Evolutionary conservation across 2,329 filamentous ascomycete genomes (phyloP).

Genomic region (Aureobasidium sp.): DNA sequence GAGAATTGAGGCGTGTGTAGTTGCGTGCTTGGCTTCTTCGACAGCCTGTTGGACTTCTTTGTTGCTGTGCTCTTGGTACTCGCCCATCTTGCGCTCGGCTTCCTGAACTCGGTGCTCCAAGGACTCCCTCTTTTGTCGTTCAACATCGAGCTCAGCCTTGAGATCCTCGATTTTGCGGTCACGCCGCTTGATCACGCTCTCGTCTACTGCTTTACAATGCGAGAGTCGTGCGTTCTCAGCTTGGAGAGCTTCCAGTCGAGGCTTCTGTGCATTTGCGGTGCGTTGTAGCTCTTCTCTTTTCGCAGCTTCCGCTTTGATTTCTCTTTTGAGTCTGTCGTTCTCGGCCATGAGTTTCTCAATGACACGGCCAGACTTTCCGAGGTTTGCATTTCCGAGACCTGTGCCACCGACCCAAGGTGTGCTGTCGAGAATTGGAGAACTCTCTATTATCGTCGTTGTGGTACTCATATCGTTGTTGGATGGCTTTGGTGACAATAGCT

Average conservation of each 20-base stretch:
- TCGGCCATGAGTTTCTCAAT: slow-evolving; percentile 78
- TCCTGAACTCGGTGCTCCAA: slow-evolving; percentile 55
- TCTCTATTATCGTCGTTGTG: neutral
- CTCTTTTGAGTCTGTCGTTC: slow-evolving; percentile 69
- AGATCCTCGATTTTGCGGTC: slow-evolving; percentile 68
- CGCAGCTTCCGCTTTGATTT: slow-evolving; percentile 42
- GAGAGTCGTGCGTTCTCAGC: slow-evolving; percentile 63
- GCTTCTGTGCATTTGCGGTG: slow-evolving; percentile 59
- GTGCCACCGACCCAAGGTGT: slow-evolving; percentile 20
- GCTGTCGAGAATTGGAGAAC: slow-evolving; percentile 12
- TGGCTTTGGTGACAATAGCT: neutral
- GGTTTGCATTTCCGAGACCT: slow-evolving; percentile 16
- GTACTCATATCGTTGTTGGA: slow-evolving; percentile 10
- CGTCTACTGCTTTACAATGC: slow-evolving; percentile 64
- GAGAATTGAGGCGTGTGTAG: slow-evolving; percentile 57
- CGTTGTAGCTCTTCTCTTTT: slow-evolving; percentile 64
- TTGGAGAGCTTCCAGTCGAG: slow-evolving; percentile 62
- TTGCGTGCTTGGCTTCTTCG: slow-evolving; percentile 45
- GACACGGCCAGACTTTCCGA: slow-evolving; percentile 66
- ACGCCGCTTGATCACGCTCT: slow-evolving; percentile 62
- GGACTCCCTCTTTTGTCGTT: slow-evolving; percentile 54
- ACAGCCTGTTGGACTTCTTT: slow-evolving; percentile 54
- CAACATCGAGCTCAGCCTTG: slow-evolving; percentile 56
- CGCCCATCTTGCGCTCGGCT: slow-evolving; percentile 59
- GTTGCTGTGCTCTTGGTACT: slow-evolving; percentile 52